Evolutionary conservation across 371 early-diverging fungal genomes (phyloP).

Genomic region (Circinella umbellata): DNA sequence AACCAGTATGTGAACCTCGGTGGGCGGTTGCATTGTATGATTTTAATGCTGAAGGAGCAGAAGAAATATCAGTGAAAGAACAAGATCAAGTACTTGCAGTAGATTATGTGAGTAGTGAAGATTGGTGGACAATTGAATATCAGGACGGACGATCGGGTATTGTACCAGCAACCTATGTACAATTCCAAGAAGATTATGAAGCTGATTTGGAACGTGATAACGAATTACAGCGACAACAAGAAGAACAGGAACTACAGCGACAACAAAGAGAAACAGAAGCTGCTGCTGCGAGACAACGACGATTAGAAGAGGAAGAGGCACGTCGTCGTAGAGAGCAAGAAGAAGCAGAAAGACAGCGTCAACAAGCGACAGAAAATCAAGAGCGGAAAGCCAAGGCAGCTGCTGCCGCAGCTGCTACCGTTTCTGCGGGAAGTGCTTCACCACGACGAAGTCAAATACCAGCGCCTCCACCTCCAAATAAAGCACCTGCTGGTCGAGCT

Average conservation of each 20-base stretch:
- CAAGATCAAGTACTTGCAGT: slow-evolving; percentile 77
- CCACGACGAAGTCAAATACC: slow-evolving; percentile 37
- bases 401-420: slow-evolving; percentile 27
- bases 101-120: slow-evolving; percentile 75
- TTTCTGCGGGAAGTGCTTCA: slow-evolving; percentile 23
- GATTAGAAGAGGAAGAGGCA: slow-evolving; percentile 29
- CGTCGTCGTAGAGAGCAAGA: slow-evolving; percentile 33
- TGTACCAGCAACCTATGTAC: slow-evolving; percentile 60
- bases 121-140: slow-evolving; percentile 74
- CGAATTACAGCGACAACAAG: slow-evolving; percentile 29
- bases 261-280: slow-evolving; percentile 37
- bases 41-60: slow-evolving; percentile 75
- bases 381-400: slow-evolving; percentile 22
- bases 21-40: slow-evolving; percentile 79
- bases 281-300: slow-evolving; percentile 30
- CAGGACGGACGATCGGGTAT: slow-evolving; percentile 55
- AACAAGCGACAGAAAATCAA: slow-evolving; percentile 36
- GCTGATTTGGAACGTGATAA: slow-evolving; percentile 34
- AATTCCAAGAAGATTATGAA: slow-evolving; percentile 53
- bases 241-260: slow-evolving; percentile 35
- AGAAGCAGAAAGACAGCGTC: slow-evolving; percentile 33
- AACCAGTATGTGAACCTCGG: slow-evolving; percentile 51
- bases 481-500: slow-evolving; percentile 19
- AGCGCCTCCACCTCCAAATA: slow-evolving; percentile 27
- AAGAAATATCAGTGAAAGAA: slow-evolving; percentile 76